Evolutionary conservation across 805 yeast species (phyloP).

Genomic region (Myxozyma geophila): DNA sequence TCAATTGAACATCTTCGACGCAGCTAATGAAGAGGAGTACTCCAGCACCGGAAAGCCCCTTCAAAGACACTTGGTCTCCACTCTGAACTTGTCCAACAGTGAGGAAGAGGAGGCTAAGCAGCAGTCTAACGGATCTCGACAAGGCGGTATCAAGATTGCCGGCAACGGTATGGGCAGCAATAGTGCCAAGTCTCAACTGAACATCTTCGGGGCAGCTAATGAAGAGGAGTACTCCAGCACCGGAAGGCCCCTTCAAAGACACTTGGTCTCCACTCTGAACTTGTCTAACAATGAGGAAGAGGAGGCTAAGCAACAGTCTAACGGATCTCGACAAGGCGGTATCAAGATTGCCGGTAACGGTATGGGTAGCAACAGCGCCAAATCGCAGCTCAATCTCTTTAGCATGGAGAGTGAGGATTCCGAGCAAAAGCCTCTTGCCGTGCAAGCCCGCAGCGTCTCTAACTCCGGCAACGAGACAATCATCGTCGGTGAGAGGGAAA

Average conservation of each 20-base stretch:
- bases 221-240: conserved; percentile 17
- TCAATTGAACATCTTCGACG: conserved; percentile 1
- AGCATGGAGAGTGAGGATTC: conserved; percentile 13
- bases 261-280: neutral
- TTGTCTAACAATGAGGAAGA: neutral
- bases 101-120: neutral
- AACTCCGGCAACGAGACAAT: neutral
- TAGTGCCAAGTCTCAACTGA: conserved; percentile 20
- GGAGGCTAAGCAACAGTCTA: neutral
- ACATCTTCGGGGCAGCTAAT: conserved; percentile 8
- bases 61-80: neutral
- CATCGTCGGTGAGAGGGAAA: conserved; percentile 4
- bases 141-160: conserved; percentile 25
- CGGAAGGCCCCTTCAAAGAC: neutral
- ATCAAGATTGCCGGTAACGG: conserved; percentile 33
- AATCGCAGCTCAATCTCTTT: conserved; percentile 18
- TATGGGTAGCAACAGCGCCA: conserved; percentile 27
- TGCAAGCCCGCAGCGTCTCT: neutral
- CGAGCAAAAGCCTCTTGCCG: conserved; percentile 9
- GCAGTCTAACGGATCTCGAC: neutral
- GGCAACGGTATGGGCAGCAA: conserved; percentile 35
- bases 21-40: conserved; percentile 1
- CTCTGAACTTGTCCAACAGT: neutral
- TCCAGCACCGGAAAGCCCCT: conserved; percentile 1
- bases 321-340: conserved; percentile 7